Evolutionary conservation across 2,329 filamentous ascomycete species (phyloP).

Genomic region (Nothophoma quercina): DNA sequence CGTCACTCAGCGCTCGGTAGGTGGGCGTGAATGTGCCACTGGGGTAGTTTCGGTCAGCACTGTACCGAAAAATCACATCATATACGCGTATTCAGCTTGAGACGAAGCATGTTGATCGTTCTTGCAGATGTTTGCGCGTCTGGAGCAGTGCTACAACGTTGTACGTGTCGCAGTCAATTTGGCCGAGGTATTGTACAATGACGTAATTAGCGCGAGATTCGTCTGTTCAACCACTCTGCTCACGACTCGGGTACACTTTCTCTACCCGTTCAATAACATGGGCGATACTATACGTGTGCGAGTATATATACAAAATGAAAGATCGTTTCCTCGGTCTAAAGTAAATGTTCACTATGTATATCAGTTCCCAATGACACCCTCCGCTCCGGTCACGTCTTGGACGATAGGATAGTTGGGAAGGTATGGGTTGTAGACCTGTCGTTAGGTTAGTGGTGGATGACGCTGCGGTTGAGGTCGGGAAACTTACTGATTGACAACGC

Average conservation of each 20-base stretch:
- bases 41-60: background rate
- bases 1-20: background rate
- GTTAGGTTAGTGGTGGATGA: background rate
- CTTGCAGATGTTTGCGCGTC: background rate
- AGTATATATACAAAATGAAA: too few species aligned
- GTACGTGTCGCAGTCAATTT: background rate
- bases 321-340: too few species aligned
- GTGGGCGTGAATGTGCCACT: background rate
- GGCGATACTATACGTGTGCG: too few species aligned
- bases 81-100: background rate
- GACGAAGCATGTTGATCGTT: background rate
- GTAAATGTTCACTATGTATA: too few species aligned
- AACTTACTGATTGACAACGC: constrained; percentile 40
- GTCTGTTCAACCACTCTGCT: too few species aligned
- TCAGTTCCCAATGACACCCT: background rate
- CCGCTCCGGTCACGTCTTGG: constrained; percentile 15
- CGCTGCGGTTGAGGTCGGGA: constrained; percentile 1
- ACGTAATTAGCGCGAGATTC: too few species aligned
- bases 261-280: too few species aligned
- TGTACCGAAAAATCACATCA: background rate
- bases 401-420: constrained; percentile 33
- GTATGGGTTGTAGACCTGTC: constrained; percentile 30
- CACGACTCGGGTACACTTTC: too few species aligned
- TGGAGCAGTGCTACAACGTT: too few species aligned
- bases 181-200: background rate